phyloP scores from a whole-genome alignment of 352 stramenopile genomes.

The Phytophthora parvispora region DNA sequence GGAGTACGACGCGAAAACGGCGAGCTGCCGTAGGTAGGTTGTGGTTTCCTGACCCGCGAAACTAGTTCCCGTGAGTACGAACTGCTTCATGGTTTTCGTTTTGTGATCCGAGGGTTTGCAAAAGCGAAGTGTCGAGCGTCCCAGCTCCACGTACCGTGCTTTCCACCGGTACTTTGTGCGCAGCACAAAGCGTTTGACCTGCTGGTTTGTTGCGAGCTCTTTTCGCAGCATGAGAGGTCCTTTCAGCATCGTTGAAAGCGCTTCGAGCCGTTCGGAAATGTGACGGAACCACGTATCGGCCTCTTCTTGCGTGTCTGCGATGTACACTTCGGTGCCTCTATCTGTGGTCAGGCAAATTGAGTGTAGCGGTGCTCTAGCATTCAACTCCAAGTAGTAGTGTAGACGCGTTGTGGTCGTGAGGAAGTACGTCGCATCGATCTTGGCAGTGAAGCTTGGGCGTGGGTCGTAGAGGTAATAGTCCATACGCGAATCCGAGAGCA shows the following conservation, averaged over 20 bases:
- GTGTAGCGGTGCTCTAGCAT: slow-evolving; percentile 56
- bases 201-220: slow-evolving; percentile 51
- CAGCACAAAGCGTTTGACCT: slow-evolving; percentile 63
- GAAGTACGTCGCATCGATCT: slow-evolving; percentile 74
- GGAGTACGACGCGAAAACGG: slow-evolving; percentile 48
- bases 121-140: slow-evolving; percentile 62
- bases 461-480: slow-evolving; percentile 78
- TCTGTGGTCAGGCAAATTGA: slow-evolving; percentile 77
- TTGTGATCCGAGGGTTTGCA: slow-evolving; percentile 52
- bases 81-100: slow-evolving; percentile 77
- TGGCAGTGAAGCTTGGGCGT: slow-evolving; percentile 64
- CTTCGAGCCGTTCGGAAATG: slow-evolving; percentile 60
- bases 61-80: slow-evolving; percentile 61
- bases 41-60: slow-evolving; percentile 67
- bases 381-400: slow-evolving; percentile 74
- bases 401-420: slow-evolving; percentile 46
- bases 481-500: slow-evolving; percentile 81
- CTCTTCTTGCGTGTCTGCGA: slow-evolving; percentile 61
- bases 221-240: slow-evolving; percentile 65
- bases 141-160: slow-evolving; percentile 61
- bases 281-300: slow-evolving; percentile 58
- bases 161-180: slow-evolving; percentile 82
- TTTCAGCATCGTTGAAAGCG: slow-evolving; percentile 58
- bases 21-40: slow-evolving; percentile 58
- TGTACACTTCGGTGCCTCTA: slow-evolving; percentile 66